A percentile compares a stretch with the other conserved stretches of the same genome.
Evolutionary conservation across 179 eudicot species (phyloP).

Genomic region (Beta lomatogona): DNA sequence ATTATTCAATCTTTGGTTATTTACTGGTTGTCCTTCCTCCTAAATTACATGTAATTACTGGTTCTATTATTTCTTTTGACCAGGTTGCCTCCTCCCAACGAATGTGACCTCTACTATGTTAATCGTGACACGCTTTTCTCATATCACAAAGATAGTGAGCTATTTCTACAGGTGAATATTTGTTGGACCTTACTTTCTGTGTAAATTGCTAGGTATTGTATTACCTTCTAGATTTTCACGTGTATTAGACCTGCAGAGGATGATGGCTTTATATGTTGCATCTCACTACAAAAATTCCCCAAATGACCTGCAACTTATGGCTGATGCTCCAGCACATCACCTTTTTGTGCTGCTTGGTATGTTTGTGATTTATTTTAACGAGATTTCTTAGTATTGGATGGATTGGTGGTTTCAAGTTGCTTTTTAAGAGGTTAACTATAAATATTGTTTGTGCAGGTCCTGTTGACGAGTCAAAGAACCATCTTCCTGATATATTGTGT

Average conservation of each 20-base stretch:
- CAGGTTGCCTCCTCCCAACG: slow-evolving; percentile 69
- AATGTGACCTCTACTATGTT: slow-evolving; percentile 89
- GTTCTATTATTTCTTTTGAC: slow-evolving; percentile 21
- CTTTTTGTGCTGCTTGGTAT: slow-evolving; percentile 95
- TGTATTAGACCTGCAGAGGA: slow-evolving; percentile 58
- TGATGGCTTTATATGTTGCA: slow-evolving; percentile 97
- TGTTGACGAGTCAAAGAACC: slow-evolving; percentile 81
- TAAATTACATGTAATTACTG: background rate
- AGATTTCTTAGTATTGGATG: background rate
- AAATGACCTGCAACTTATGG: slow-evolving; percentile 90
- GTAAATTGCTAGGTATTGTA: background rate
- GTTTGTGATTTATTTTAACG: background rate
- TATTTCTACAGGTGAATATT: slow-evolving; percentile 73
- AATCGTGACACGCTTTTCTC: slow-evolving; percentile 98
- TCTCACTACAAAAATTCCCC: slow-evolving; percentile 99
- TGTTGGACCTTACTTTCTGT: background rate
- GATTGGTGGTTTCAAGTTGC: background rate
- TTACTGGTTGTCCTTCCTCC: background rate
- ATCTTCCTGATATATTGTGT: slow-evolving; percentile 92
- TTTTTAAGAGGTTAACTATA: background rate
- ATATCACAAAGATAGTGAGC: slow-evolving; percentile 84
- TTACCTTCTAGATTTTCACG: slow-evolving; percentile 7
- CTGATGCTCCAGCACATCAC: slow-evolving; percentile 99
- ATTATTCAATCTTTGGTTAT: background rate
- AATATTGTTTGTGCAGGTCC: slow-evolving; percentile 57